These are phyloP conservation scores for Phytophthora rubi DNA, from an alignment of 352 stramenopile species.

Conservation along the genomic window DNA sequence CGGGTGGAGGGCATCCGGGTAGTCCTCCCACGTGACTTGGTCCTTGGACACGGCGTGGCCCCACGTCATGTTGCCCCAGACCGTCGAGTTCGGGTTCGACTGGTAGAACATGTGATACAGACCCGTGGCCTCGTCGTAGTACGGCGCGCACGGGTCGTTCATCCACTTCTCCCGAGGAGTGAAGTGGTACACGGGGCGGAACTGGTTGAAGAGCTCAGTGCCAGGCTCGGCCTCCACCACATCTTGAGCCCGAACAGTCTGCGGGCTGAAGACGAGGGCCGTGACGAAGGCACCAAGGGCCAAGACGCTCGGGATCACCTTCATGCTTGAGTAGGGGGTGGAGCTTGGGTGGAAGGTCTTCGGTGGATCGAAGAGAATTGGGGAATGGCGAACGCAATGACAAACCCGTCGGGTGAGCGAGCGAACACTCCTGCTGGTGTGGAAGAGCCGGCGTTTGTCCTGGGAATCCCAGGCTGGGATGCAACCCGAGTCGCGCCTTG, in stretches of 20 bases:
- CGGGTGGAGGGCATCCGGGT: constrained; percentile 57
- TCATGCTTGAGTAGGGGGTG: constrained; percentile 21
- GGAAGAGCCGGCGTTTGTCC: constrained; percentile 24
- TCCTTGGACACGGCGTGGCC: constrained; percentile 64
- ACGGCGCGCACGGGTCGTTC: constrained; percentile 84
- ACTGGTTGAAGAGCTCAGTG: constrained; percentile 57
- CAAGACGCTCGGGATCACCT: constrained; percentile 27
- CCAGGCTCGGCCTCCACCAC: constrained; percentile 41
- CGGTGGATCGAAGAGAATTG: constrained; percentile 27
- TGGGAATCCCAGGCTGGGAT: background rate
- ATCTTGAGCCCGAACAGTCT: constrained; percentile 23
- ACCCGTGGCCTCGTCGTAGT: constrained; percentile 63
- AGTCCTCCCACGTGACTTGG: constrained; percentile 67
- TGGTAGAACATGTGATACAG: constrained; percentile 82
- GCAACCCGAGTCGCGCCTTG: constrained; percentile 15
- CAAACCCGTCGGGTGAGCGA: constrained; percentile 3
- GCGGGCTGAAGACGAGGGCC: constrained; percentile 21
- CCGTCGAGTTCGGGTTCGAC: constrained; percentile 52
- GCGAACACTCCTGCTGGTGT: background rate
- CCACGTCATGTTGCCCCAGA: constrained; percentile 74
- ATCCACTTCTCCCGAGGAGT: constrained; percentile 75
- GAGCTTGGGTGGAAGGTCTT: constrained; percentile 15
- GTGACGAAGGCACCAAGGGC: constrained; percentile 25
- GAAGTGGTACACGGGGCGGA: constrained; percentile 71
- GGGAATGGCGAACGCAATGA: constrained; percentile 10